phyloP scores from a whole-genome alignment of 352 stramenopile genomes.

The Globisporangium apiculatum region DNA sequence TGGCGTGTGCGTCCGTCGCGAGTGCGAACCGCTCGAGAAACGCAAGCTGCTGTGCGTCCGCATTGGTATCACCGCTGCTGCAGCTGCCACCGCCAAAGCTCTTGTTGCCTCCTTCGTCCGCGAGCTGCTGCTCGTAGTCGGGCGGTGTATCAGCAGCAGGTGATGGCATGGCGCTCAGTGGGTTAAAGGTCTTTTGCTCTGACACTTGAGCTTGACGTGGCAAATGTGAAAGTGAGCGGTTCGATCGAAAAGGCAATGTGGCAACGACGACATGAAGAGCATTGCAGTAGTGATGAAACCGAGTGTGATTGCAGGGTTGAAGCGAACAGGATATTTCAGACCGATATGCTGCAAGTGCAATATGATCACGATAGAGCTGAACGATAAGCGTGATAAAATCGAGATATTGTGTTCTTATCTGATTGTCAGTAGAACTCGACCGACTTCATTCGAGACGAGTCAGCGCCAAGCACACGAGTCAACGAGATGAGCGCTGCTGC shows the following conservation, averaged over 20 bases:
- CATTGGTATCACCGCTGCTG: not conserved
- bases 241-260: not conserved
- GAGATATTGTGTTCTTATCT: too few relatives aligned
- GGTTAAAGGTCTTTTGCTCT: not conserved
- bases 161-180: not conserved
- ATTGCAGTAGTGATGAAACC: not conserved
- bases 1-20: not conserved
- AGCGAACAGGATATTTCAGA: too few relatives aligned
- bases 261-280: not conserved
- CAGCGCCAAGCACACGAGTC: not conserved
- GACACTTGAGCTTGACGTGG: not conserved
- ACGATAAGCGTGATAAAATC: too few relatives aligned
- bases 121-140: conserved; percentile 1
- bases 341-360: too few relatives aligned
- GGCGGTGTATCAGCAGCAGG: not conserved
- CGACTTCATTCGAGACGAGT: not conserved
- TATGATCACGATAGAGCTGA: too few relatives aligned
- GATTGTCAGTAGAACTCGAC: too few relatives aligned
- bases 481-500: not conserved
- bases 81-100: not conserved
- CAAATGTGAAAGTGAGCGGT: not conserved
- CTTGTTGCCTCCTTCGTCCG: not conserved
- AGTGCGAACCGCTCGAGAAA: not conserved
- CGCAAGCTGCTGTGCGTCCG: not conserved
- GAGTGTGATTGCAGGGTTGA: not conserved